Evolutionary conservation across 2,329 filamentous ascomycete species (phyloP).

Genomic region (Fusarium sp.): DNA sequence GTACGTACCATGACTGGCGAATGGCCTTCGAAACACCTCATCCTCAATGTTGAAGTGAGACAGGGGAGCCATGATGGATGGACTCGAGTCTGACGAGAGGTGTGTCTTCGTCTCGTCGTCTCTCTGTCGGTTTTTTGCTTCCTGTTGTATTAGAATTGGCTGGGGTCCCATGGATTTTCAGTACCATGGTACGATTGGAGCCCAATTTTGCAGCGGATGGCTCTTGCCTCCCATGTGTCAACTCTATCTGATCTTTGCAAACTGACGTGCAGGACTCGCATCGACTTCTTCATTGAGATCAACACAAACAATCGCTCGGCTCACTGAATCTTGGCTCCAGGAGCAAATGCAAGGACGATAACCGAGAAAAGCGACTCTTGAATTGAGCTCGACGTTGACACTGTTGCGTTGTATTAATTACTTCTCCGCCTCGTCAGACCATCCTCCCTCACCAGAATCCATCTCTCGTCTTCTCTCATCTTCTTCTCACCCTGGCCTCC

Average conservation of each 20-base stretch:
- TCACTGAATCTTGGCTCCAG: neutral
- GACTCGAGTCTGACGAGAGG: constrained; percentile 17
- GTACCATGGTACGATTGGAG: constrained; percentile 16
- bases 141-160: neutral
- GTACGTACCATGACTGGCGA: constrained; percentile 21
- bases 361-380: neutral
- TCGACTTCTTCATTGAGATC: neutral
- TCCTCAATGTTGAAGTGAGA: constrained; percentile 29
- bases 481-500: neutral
- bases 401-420: neutral
- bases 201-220: neutral
- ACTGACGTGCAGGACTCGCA: constrained; percentile 20
- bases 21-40: constrained; percentile 15
- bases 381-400: neutral
- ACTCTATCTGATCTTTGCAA: constrained; percentile 4
- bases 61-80: constrained; percentile 26
- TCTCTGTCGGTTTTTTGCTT: neutral
- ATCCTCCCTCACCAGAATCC: neutral
- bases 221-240: constrained; percentile 19
- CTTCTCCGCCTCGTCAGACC: neutral
- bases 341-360: constrained; percentile 3
- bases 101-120: constrained; percentile 1
- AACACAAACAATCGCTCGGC: neutral
- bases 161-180: neutral
- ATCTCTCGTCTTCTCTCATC: neutral